These are phyloP conservation scores for Manihot esculenta DNA, from an alignment of 441 rosid species.

Conservation along the genomic window DNA sequence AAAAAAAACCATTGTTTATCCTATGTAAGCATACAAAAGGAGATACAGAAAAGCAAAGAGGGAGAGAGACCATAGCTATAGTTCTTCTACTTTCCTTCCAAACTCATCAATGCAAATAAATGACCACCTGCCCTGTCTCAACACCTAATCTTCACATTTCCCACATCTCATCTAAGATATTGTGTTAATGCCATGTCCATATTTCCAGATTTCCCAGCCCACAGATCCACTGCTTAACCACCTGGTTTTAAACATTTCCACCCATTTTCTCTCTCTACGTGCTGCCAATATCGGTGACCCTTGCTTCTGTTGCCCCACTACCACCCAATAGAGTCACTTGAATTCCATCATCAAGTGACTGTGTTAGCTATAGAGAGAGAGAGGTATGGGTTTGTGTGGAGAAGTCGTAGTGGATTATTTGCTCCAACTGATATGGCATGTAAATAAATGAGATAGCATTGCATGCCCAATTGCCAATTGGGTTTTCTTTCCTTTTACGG, in stretches of 20 bases:
- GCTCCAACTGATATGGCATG: neutral
- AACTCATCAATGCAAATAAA: neutral
- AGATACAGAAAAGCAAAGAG: too few relatives aligned
- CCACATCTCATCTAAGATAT: neutral
- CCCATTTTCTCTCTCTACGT: neutral
- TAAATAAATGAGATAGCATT: neutral
- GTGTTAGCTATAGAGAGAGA: too few relatives aligned
- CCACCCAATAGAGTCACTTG: neutral
- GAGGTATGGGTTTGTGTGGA: too few relatives aligned
- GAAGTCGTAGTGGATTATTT: neutral
- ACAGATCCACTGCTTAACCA: conserved; percentile 1
- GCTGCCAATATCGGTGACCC: neutral
- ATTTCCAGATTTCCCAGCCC: neutral
- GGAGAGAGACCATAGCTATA: neutral
- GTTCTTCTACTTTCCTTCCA: neutral
- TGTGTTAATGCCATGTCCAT: neutral
- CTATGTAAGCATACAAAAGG: too few relatives aligned
- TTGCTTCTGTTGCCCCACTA: neutral
- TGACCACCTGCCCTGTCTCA: neutral
- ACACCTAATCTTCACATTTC: neutral
- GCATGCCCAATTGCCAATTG: neutral
- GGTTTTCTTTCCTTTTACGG: neutral
- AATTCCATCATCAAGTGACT: neutral
- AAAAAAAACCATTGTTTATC: too few relatives aligned
- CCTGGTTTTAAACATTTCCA: neutral